A percentile compares a stretch with the other conserved stretches of the same genome.
phyloP scores from a whole-genome alignment of 805 yeast genomes.

The Middelhovenomyces tepae region DNA sequence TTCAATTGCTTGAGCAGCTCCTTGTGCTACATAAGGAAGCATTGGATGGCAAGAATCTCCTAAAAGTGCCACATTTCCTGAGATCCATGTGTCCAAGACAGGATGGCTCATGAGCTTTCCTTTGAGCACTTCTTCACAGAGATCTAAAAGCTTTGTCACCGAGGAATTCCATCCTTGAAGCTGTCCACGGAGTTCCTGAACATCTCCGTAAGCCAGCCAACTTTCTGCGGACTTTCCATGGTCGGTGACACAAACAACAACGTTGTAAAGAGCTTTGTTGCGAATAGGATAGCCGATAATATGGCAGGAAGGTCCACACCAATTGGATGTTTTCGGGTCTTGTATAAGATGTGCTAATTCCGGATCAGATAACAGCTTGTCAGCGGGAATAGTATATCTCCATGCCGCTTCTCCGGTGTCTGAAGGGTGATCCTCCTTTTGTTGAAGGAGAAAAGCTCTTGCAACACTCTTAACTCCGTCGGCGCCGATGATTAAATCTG shows the following conservation, averaged over 20 bases:
- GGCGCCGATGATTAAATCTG: conserved; percentile 23
- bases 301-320: no score
- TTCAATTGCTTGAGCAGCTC: conserved; percentile 27
- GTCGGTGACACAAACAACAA: no score
- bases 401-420: conserved; percentile 10
- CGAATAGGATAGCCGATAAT: no score
- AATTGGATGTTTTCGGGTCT: no score
- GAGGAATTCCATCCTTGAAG: conserved; percentile 23
- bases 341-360: no score
- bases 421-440: conserved; percentile 6
- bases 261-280: no score
- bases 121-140: conserved; percentile 18
- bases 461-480: conserved; percentile 25
- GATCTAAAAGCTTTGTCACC: conserved; percentile 14
- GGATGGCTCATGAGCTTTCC: conserved; percentile 23
- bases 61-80: conserved; percentile 25
- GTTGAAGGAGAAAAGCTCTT: conserved; percentile 18
- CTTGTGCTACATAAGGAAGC: conserved; percentile 27
- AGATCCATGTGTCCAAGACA: conserved; percentile 24
- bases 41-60: conserved; percentile 33
- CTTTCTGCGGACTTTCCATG: no score
- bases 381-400: no score
- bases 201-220: no score
- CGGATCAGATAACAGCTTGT: no score
- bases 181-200: conserved; percentile 3